Evolutionary conservation across 1,284 basidiomycete species (phyloP).

Genomic region (Tilletia caries): DNA sequence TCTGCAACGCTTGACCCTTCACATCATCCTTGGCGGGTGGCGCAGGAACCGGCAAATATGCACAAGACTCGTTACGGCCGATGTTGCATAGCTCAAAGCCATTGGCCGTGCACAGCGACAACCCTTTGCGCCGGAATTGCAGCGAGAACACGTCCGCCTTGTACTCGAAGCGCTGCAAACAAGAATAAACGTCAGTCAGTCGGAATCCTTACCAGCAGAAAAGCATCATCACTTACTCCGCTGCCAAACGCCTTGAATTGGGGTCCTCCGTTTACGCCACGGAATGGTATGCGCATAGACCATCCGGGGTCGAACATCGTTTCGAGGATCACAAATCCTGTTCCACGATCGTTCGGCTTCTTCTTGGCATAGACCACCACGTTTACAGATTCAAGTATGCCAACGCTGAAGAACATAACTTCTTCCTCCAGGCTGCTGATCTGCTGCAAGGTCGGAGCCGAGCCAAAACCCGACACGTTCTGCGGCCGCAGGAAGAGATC

Average conservation of each 20-base stretch:
- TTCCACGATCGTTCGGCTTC: slow-evolving; percentile 70
- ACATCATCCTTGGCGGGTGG: slow-evolving; percentile 69
- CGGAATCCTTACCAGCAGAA: not conserved
- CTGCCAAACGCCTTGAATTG: slow-evolving; percentile 10
- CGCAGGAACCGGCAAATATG: slow-evolving; percentile 68
- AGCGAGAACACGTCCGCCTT: slow-evolving; percentile 82
- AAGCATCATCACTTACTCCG: not conserved
- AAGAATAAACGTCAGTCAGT: slow-evolving; percentile 21
- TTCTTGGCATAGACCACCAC: slow-evolving; percentile 93
- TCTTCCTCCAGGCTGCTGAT: slow-evolving; percentile 74
- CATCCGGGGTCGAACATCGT: not conserved
- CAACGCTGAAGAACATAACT: slow-evolving; percentile 86
- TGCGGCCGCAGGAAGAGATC: slow-evolving; percentile 65
- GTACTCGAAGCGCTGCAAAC: slow-evolving; percentile 74
- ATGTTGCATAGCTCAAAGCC: slow-evolving; percentile 94
- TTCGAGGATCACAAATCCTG: slow-evolving; percentile 87
- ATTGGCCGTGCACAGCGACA: slow-evolving; percentile 84
- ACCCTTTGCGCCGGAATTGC: slow-evolving; percentile 83
- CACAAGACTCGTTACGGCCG: slow-evolving; percentile 28
- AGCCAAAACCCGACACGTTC: slow-evolving; percentile 68
- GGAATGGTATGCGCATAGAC: not conserved
- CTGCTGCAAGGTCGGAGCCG: slow-evolving; percentile 69
- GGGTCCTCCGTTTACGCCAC: slow-evolving; percentile 71
- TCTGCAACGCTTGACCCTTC: slow-evolving; percentile 68
- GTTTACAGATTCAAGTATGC: slow-evolving; percentile 75